Evolutionary conservation across 495 filamentous ascomycete species (phyloP).

Genomic region (Rostrohypoxylon terebratum): DNA sequence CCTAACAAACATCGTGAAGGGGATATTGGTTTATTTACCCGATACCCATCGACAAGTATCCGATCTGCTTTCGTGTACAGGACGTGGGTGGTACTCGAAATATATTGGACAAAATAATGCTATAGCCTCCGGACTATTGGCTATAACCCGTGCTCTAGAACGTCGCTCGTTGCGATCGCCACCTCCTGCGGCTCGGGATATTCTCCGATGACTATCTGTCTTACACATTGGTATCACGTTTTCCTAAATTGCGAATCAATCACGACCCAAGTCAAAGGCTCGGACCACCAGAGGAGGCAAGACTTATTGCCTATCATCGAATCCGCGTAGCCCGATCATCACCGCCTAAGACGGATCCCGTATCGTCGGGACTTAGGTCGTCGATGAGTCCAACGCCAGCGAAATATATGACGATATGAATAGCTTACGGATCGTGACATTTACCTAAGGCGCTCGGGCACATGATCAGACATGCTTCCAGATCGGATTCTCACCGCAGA

Average conservation of each 20-base stretch:
- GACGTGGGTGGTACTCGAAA: conserved; percentile 17
- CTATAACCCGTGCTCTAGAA: neutral
- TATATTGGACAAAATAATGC: conserved; percentile 29
- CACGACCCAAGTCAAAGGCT: conserved; percentile 7
- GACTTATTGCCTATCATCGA: conserved; percentile 10
- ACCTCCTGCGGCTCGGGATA: conserved; percentile 26
- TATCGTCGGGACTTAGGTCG: conserved; percentile 29
- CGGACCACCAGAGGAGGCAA: conserved; percentile 26
- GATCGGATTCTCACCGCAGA: conserved; percentile 40
- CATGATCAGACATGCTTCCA: conserved; percentile 34
- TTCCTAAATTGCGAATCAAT: conserved; percentile 14
- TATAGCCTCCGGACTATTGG: conserved; percentile 19
- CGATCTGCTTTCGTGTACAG: neutral
- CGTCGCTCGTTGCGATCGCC: conserved; percentile 24
- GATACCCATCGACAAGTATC: neutral
- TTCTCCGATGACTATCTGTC: conserved; percentile 28
- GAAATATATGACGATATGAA: conserved; percentile 11
- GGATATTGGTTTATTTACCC: conserved; percentile 11
- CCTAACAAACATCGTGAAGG: conserved; percentile 23
- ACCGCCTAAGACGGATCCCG: conserved; percentile 23
- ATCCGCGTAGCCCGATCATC: conserved; percentile 19
- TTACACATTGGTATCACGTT: conserved; percentile 16
- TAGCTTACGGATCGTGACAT: conserved; percentile 11
- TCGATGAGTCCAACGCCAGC: conserved; percentile 12
- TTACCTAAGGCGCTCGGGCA: conserved; percentile 24